Evolutionary conservation across 257 asterid species (phyloP).

Genomic region (Solanum bulbocastanum): DNA sequence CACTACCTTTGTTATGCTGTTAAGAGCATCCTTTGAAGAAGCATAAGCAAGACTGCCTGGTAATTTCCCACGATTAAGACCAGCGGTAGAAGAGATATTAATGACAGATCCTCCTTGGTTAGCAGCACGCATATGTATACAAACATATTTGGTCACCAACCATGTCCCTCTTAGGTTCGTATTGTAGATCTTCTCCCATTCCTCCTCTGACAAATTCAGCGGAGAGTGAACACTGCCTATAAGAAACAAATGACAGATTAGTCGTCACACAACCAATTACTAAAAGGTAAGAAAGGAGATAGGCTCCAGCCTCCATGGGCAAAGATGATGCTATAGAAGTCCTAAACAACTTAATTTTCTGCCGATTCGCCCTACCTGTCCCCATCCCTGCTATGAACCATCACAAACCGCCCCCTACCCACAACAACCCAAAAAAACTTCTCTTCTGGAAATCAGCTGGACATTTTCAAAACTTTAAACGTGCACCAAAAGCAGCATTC

Average conservation of each 20-base stretch:
- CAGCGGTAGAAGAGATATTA: slow-evolving; percentile 54
- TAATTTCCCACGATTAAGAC: slow-evolving; percentile 39
- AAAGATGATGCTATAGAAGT: not conserved
- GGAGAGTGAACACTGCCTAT: slow-evolving; percentile 33
- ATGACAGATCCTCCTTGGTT: slow-evolving; percentile 41
- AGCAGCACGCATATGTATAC: slow-evolving; percentile 26
- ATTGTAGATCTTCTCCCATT: slow-evolving; percentile 25
- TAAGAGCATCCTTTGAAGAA: slow-evolving; percentile 43
- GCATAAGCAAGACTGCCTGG: slow-evolving; percentile 49
- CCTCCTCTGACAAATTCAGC: slow-evolving; percentile 40
- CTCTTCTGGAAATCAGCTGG: not conserved
- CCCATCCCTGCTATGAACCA: not conserved
- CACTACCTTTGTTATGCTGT: slow-evolving; percentile 45
- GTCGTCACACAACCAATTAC: not conserved
- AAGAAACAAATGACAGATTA: not conserved
- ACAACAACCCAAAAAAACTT: not conserved
- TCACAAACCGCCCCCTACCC: not conserved
- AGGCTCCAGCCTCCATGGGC: not conserved
- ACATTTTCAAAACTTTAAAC: not conserved
- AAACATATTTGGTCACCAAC: slow-evolving; percentile 45
- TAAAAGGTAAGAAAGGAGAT: not conserved
- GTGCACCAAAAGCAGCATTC: not conserved
- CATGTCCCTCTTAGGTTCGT: slow-evolving; percentile 44
- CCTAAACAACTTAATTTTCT: not conserved
- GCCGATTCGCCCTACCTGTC: not conserved